Evolutionary conservation across 805 yeast species (phyloP).

Genomic region (Pichia occidentalis): DNA sequence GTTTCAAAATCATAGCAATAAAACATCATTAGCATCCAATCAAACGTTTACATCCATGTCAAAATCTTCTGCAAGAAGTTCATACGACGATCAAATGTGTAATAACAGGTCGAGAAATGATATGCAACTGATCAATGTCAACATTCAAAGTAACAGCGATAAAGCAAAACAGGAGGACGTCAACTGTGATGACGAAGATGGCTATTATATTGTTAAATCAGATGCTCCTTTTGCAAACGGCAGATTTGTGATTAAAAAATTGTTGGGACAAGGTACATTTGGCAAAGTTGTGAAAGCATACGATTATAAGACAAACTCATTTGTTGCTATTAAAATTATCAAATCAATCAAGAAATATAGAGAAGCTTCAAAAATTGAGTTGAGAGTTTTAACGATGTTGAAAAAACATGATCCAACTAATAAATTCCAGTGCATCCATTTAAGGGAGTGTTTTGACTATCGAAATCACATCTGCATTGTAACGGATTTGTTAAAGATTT

Average conservation of each 20-base stretch:
- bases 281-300: slow-evolving; percentile 85
- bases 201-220: slow-evolving; percentile 59
- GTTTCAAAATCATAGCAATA: slow-evolving; percentile 16
- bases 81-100: slow-evolving; percentile 10
- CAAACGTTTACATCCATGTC: slow-evolving; percentile 7
- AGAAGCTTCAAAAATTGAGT: slow-evolving; percentile 91
- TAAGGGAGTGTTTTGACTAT: slow-evolving; percentile 86
- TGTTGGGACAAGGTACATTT: slow-evolving; percentile 89
- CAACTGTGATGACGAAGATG: slow-evolving; percentile 59
- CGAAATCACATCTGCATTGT: slow-evolving; percentile 92
- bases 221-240: slow-evolving; percentile 63
- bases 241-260: slow-evolving; percentile 57
- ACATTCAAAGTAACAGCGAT: neutral
- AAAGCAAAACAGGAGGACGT: slow-evolving; percentile 15
- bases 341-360: slow-evolving; percentile 89
- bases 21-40: slow-evolving; percentile 5
- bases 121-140: slow-evolving; percentile 1
- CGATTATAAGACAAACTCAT: slow-evolving; percentile 51
- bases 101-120: neutral
- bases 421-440: slow-evolving; percentile 71
- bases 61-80: slow-evolving; percentile 17
- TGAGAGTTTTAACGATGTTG: slow-evolving; percentile 71
- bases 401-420: slow-evolving; percentile 64
- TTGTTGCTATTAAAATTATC: slow-evolving; percentile 88
- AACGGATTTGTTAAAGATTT: slow-evolving; percentile 77